A percentile compares a stretch with the other conserved stretches of the same genome.
phyloP scores from a whole-genome alignment of 441 rosid genomes.

The Euphorbia schlechtendalii region DNA sequence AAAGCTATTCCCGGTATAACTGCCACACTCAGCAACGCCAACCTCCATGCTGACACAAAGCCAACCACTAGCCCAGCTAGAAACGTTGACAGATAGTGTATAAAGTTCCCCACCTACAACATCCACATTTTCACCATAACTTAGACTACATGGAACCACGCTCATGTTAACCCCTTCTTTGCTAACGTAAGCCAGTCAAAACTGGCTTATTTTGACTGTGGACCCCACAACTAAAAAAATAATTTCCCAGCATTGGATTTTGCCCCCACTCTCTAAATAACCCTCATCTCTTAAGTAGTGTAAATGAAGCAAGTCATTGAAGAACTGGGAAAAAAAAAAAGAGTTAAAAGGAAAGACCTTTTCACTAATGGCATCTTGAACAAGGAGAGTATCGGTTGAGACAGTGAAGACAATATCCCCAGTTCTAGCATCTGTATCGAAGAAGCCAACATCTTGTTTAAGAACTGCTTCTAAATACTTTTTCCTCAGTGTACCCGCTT shows the following conservation, averaged over 20 bases:
- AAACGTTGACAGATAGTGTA: slow-evolving; percentile 91
- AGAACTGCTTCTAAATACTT: slow-evolving; percentile 88
- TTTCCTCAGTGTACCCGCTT: slow-evolving; percentile 79
- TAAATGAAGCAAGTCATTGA: no score
- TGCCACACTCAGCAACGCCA: slow-evolving; percentile 88
- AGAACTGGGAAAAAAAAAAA: no score
- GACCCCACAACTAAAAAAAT: slow-evolving; percentile 31
- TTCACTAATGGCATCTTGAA: slow-evolving; percentile 98
- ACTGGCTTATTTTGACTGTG: slow-evolving; percentile 14
- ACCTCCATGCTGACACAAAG: slow-evolving; percentile 96
- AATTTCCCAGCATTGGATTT: slow-evolving; percentile 21
- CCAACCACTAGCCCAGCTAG: slow-evolving; percentile 98
- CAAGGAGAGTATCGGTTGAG: slow-evolving; percentile 95
- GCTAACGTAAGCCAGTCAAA: slow-evolving; percentile 44
- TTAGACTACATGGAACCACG: slow-evolving; percentile 14
- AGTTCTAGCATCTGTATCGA: slow-evolving; percentile 97
- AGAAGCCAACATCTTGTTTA: slow-evolving; percentile 96
- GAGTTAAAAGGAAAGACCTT: slow-evolving; percentile 41
- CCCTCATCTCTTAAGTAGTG: background rate
- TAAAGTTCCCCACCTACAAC: slow-evolving; percentile 87
- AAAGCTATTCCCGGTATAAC: slow-evolving; percentile 98
- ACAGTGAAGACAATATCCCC: slow-evolving; percentile 95
- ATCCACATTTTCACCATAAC: no score
- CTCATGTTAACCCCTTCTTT: slow-evolving; percentile 29
- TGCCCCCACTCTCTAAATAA: no score